Percentiles rank a stretch among this genome's conserved stretches.
Conservation (phyloP, 2,329 filamentous ascomycete species). For the Epichloe bromicola region DNA sequence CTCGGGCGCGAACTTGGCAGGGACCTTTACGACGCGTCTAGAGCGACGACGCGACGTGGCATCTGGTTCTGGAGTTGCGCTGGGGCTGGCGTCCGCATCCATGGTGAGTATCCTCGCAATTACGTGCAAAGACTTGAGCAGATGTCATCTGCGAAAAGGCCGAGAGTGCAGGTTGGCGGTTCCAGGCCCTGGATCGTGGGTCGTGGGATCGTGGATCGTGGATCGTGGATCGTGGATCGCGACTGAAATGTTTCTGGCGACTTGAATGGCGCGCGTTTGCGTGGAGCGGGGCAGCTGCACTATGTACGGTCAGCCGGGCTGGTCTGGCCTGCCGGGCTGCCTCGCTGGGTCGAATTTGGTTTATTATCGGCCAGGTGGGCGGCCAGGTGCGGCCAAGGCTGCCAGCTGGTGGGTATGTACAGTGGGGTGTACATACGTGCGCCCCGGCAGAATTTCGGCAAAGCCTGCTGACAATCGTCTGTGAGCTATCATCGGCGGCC, state of each 20-base stretch:
- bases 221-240: neutral
- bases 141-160: conserved; percentile 9
- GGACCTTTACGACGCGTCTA: conserved; percentile 51
- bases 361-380: conserved; percentile 2
- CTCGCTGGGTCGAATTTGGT: neutral
- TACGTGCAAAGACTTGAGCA: conserved; percentile 4
- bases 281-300: neutral
- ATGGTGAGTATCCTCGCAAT: conserved; percentile 9
- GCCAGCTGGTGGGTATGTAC: neutral
- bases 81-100: conserved; percentile 8
- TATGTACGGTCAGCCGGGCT: neutral
- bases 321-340: neutral
- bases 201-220: too few relatives aligned
- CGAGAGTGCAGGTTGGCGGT: conserved; percentile 1
- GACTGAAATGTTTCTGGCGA: conserved; percentile 5
- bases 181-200: neutral
- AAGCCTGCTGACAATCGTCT: neutral
- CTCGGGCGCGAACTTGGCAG: conserved; percentile 47
- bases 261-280: conserved; percentile 7
- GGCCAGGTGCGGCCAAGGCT: neutral
- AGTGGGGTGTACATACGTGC: too few relatives aligned
- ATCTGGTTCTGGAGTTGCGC: conserved; percentile 29
- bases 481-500: neutral
- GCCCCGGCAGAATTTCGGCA: neutral
- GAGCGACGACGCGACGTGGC: conserved; percentile 49